Conservation (phyloP, 2,329 filamentous ascomycete species). For the Colletotrichum sansevieriae region DNA sequence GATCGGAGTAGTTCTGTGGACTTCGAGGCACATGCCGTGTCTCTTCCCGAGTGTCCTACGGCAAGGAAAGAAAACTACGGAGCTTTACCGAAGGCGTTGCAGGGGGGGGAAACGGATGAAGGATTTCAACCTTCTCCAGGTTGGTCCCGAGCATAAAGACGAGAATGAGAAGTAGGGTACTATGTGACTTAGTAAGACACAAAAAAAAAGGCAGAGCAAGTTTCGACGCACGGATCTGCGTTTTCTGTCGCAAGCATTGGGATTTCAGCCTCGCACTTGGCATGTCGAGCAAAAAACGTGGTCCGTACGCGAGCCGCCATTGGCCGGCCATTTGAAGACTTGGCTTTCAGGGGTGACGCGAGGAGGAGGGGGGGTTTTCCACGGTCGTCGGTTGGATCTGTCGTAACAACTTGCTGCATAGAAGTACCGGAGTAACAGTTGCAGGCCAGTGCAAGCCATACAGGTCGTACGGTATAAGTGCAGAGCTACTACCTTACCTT, state of each 20-base stretch:
- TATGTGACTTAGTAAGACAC: too few relatives aligned
- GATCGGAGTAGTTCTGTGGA: constrained; percentile 9
- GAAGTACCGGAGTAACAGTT: constrained; percentile 5
- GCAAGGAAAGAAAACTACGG: background rate
- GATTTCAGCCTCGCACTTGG: constrained; percentile 45
- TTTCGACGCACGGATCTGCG: background rate
- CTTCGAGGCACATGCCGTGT: constrained; percentile 6
- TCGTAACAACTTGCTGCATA: too few relatives aligned
- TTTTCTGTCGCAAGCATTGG: constrained; percentile 1
- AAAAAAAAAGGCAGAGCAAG: too few relatives aligned
- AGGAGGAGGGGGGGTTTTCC: constrained; percentile 5
- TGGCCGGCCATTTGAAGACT: constrained; percentile 42
- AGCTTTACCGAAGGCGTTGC: background rate
- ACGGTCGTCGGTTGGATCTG: constrained; percentile 26
- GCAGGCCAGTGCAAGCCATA: constrained; percentile 1
- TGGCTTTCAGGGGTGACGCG: constrained; percentile 29
- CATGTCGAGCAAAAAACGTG: constrained; percentile 45
- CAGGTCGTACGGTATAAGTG: background rate
- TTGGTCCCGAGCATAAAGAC: too few relatives aligned
- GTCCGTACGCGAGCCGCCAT: constrained; percentile 41
- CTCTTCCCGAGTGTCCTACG: background rate
- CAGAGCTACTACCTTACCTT: background rate
- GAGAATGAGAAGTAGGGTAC: too few relatives aligned
- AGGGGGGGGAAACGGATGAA: background rate
- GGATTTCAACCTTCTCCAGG: background rate